Base-by-base conservation (phyloP, 148 eudicot genomes). In the Rhododendron williamsianum region DNA sequence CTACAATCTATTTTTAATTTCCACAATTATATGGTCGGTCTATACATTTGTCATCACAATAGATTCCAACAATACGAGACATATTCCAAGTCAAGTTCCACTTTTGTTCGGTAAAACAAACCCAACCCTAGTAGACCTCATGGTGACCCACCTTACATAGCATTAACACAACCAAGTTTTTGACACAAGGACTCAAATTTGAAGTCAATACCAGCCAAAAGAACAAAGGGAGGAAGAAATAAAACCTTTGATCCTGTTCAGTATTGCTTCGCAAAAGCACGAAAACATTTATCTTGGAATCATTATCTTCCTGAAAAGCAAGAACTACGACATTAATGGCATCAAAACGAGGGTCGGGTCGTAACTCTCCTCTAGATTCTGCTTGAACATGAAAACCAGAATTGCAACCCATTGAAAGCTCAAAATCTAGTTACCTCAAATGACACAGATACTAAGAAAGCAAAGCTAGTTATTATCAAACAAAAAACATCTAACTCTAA, bases 281-380 rank as follows among this genome's bases (percentile, higher is more conserved):
- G 79, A 86, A 85, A 84, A 86, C 83, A 71, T 91, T 95, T 80
- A 84, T 36, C 78, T 38, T 63, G 76, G 89, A 81, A 82, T 87
- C 86, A 84, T 89, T 85, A 81, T 96, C 99, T 89, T 95, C 93
- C 88, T 95, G 93, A 86, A 93, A 81, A 73, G 89, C 93, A 85
- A 97, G 85, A 83, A 87, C 91, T 83, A 97, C 85, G 83, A 93
- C 38, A 88, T 92, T 97, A 85, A 95, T 84, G 84, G 94, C 92
- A 91, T 97, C 99, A 92, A 90, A 91, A 74, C 90, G 94, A 27
- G 99, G 98, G 87, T 97, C 93, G 84, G 99, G 94, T 83, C 91
- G 91, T 82, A 95, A 90, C 76, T 95, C 99, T 77, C 96, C 99
- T 87, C 95, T 92, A 52, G 93, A 92, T 91, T 93, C 98, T 88